Conservation (phyloP, 2,329 filamentous ascomycete genomes). For the Diplodia intermedia region DNA sequence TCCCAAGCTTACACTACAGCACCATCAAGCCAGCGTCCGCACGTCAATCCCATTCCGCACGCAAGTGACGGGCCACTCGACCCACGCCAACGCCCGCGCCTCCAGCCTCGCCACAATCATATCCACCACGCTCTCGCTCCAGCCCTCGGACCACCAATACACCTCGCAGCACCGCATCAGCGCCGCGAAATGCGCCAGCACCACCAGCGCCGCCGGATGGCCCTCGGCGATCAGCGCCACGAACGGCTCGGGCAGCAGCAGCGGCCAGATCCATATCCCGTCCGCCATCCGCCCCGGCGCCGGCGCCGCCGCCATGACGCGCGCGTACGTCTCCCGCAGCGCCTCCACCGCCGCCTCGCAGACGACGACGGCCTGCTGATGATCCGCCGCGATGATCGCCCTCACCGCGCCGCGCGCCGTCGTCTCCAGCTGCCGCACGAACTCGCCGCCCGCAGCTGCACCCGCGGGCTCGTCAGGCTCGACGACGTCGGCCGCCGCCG, state of each 20-base stretch:
- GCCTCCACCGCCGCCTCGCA: not conserved
- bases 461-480: too few species aligned
- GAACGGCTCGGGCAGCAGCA: not conserved
- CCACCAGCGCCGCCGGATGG: not conserved
- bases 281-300: not conserved
- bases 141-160: conserved; percentile 11
- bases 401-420: not conserved
- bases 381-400: not conserved
- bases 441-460: not conserved
- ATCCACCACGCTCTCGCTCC: conserved; percentile 13
- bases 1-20: too few species aligned
- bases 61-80: conserved; percentile 1
- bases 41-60: not conserved
- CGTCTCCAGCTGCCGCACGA: not conserved
- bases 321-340: not conserved
- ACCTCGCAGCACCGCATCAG: conserved; percentile 3
- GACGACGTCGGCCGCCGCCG: not conserved
- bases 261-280: conserved; percentile 8
- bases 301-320: too few species aligned
- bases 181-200: conserved; percentile 1
- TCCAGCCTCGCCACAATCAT: not conserved
- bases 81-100: not conserved
- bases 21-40: not conserved
- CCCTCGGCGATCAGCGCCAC: not conserved
- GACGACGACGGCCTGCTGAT: not conserved